Evolutionary conservation across 352 stramenopile species (phyloP), one percentile per base, ranked within the genome.

Genomic region (Phytophthora brassicae): DNA sequence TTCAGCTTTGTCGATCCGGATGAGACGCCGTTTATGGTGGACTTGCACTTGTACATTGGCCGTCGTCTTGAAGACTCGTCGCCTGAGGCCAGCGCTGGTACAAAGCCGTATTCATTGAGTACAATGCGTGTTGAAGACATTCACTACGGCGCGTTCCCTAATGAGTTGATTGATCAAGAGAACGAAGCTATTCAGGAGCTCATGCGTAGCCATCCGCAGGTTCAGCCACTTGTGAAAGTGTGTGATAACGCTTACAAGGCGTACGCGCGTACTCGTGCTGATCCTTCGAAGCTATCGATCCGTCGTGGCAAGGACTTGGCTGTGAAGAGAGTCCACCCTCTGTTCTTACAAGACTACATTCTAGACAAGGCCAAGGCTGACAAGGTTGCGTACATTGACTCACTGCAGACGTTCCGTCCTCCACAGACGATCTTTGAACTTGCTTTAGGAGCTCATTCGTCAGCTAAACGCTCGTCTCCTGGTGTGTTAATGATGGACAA

Each of bases 11-110:
- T 99, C 13, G 97, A 99, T 61, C 96, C 96, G 17, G 96, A 99
- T 58, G 98, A 99, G 70, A 75, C 98, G 46, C 94, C 97, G 12
- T 99, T 99, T 77, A 98, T 99, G 92, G 89, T 99, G 20, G 98
- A 99, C 71, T 62, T 99, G 31, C 90, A 98, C 69, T 58, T 98
- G 39, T 99, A 98, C 75, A 88, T 99, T 33, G 95, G 94, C 38
- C 88, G 88, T 2, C 84, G 84, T 16, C 72, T 93, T 23, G 84
- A 88, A 22, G 84, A 92, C 59, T 92, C 84, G 23, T 85, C 77
- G 4, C 87, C 84, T 0, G 68, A 76, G 31, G 24, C 52, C 17
- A 64, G 52, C 3, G 64, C 74, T 26, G 74, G 74, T 7, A 70
- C 68, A 6, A 72, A 77, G 61, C 73, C 83, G 12, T 99, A 99